phyloP scores from a whole-genome alignment of 2,329 filamentous ascomycete genomes.

The Fusarium heterosporum region DNA sequence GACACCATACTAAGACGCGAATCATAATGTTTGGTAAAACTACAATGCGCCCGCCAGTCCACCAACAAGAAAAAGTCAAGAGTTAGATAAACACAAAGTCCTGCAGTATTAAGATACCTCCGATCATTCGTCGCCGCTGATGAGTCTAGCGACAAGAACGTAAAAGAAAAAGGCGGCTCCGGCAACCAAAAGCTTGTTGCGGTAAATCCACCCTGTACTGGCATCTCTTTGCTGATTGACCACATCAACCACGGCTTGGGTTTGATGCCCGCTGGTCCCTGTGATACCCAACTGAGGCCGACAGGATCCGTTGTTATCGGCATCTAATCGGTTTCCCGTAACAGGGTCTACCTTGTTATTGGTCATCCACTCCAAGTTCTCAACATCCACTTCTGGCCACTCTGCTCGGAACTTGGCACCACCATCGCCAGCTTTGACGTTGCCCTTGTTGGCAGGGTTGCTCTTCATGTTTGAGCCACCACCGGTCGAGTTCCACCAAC shows the following conservation, averaged over 20 bases:
- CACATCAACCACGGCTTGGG: slow-evolving; percentile 80
- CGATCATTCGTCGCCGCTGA: slow-evolving; percentile 62
- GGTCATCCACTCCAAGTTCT: slow-evolving; percentile 94
- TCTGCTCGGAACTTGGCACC: slow-evolving; percentile 89
- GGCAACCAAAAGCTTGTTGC: slow-evolving; percentile 81
- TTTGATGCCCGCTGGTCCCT: slow-evolving; percentile 69
- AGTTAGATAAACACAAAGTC: slow-evolving; percentile 9
- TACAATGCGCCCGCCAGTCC: slow-evolving; percentile 33
- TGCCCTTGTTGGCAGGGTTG: slow-evolving; percentile 71
- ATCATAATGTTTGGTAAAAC: slow-evolving; percentile 39
- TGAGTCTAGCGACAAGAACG: slow-evolving; percentile 80
- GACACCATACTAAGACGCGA: slow-evolving; percentile 45
- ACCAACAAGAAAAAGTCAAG: slow-evolving; percentile 20
- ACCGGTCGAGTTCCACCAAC: slow-evolving; percentile 98
- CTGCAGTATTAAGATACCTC: slow-evolving; percentile 4
- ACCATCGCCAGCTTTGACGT: slow-evolving; percentile 91
- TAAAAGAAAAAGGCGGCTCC: slow-evolving; percentile 81
- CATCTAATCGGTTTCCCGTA: slow-evolving; percentile 72
- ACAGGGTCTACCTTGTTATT: slow-evolving; percentile 81
- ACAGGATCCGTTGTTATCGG: slow-evolving; percentile 64
- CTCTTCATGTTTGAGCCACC: slow-evolving; percentile 76
- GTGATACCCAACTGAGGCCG: slow-evolving; percentile 70
- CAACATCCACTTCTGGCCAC: slow-evolving; percentile 88
- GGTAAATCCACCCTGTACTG: slow-evolving; percentile 82
- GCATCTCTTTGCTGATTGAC: slow-evolving; percentile 81